Evolutionary conservation across 495 filamentous ascomycete genomes (phyloP).

Genomic region (Durotheca rogersii): DNA sequence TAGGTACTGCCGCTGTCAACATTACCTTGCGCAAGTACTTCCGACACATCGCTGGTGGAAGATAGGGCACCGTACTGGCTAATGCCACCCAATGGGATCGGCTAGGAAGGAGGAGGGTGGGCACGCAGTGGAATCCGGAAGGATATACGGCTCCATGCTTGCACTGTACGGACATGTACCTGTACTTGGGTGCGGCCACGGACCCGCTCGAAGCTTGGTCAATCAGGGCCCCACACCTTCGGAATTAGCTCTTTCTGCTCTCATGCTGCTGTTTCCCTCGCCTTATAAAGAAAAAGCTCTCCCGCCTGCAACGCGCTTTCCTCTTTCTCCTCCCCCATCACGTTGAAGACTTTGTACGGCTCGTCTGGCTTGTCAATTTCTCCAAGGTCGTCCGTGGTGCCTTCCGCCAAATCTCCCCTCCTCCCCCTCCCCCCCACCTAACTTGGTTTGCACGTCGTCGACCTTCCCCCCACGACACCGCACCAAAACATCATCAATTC

Average conservation of each 20-base stretch:
- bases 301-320: slow-evolving; percentile 34
- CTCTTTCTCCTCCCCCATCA: slow-evolving; percentile 34
- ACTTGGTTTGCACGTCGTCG: slow-evolving; percentile 28
- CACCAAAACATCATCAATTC: slow-evolving; percentile 29
- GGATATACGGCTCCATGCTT: background rate
- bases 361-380: slow-evolving; percentile 36
- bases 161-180: slow-evolving; percentile 25
- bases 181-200: slow-evolving; percentile 18
- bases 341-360: slow-evolving; percentile 39
- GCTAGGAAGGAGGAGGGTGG: slow-evolving; percentile 11
- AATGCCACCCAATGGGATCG: slow-evolving; percentile 23
- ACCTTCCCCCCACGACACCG: slow-evolving; percentile 26
- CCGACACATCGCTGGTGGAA: too few species aligned
- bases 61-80: too few species aligned
- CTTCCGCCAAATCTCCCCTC: slow-evolving; percentile 34
- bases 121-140: slow-evolving; percentile 8
- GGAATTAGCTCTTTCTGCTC: slow-evolving; percentile 32
- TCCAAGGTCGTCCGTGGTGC: slow-evolving; percentile 37
- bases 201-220: slow-evolving; percentile 27
- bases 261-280: slow-evolving; percentile 25
- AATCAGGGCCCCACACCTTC: slow-evolving; percentile 25
- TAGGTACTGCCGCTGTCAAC: too few species aligned
- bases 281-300: slow-evolving; percentile 34
- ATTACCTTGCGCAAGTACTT: too few species aligned
- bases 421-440: slow-evolving; percentile 18